Evolutionary conservation across 805 yeast genomes (phyloP), one percentile per base, ranked within the genome.

Genomic region (Metschnikowia colocasiae): DNA sequence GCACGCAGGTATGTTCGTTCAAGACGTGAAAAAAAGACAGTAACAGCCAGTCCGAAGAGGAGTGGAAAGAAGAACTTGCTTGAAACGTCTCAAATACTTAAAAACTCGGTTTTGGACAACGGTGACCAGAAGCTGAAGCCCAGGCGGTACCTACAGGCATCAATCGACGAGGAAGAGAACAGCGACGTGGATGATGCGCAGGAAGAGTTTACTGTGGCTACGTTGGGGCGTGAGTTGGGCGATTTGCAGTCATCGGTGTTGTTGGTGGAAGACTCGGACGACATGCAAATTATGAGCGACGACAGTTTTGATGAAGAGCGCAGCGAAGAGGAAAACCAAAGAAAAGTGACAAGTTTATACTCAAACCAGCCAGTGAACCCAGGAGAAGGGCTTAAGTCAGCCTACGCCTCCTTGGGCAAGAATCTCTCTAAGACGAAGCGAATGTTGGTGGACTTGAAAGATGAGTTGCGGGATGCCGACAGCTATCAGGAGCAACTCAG

Each of bases 311-410:
- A 55, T 0, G 63, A 58, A 4, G 63, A 59, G 6, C 57, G 51
- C 3, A 54, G 50, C 12, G 46, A 46, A 9, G 55, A 52, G 4
- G 70, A 62, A 5, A 67, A 67, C 20, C 65, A 61, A 3, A 76
- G 69, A 46, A 70, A 69, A 48, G 43, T 64, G 15, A 74, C 85
- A 4, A 87, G 95, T 66, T 71, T 86, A 18, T 89, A 90, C 63
- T 88, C 96, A 1, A 81, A 87, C 59, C 97, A 88, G 61, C 98
- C 98, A 0, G 69, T 68, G 10, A 80, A 77, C 46, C 62, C 87
- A 20, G 79, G 77, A 51, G 83, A 83, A 54, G 98, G 98, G 0
- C 61, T 91, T 13, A 75, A 73, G 49, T 74, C 76, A n/a, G 97
- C 97, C 0, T 87, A 84, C 61, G 71, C 71, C 41, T 80, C 95